Conservation (phyloP, 306 rosid genomes). For the Sicyos baderoa region DNA sequence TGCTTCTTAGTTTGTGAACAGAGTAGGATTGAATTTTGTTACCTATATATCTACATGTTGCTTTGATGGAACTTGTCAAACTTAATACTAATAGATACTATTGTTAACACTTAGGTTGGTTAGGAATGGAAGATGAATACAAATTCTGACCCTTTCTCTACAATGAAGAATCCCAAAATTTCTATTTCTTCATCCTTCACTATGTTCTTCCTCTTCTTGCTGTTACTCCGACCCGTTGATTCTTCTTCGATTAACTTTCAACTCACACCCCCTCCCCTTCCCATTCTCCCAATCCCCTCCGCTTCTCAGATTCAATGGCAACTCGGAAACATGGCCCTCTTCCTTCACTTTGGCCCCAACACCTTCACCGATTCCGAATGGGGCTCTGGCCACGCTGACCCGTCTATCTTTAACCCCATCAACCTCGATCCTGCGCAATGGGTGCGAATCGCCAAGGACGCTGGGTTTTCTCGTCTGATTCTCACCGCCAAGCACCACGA, state of each 20-base stretch:
- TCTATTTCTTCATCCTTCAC: background rate
- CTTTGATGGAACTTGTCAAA: too few relatives aligned
- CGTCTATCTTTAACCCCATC: constrained; percentile 57
- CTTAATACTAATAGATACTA: too few relatives aligned
- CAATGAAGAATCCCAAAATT: background rate
- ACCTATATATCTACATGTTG: too few relatives aligned
- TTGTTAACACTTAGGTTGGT: background rate
- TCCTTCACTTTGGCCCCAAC: constrained; percentile 88
- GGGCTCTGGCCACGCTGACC: constrained; percentile 61
- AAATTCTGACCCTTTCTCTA: background rate
- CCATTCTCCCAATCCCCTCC: constrained; percentile 68
- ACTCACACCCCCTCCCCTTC: constrained; percentile 62
- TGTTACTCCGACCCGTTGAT: constrained; percentile 2
- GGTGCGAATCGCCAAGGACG: constrained; percentile 60
- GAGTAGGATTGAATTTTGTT: background rate
- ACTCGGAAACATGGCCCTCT: constrained; percentile 52
- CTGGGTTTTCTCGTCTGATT: constrained; percentile 53
- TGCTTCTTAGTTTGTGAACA: background rate
- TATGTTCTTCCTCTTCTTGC: background rate
- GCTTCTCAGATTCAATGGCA: constrained; percentile 86
- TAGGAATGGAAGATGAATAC: background rate
- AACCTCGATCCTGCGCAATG: constrained; percentile 64
- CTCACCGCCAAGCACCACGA: constrained; percentile 85
- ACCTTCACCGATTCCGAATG: constrained; percentile 77
- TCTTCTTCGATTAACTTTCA: constrained; percentile 13